phyloP scores from a whole-genome alignment of 169 alveolate species.

The Cryptosporidium baileyi region DNA sequence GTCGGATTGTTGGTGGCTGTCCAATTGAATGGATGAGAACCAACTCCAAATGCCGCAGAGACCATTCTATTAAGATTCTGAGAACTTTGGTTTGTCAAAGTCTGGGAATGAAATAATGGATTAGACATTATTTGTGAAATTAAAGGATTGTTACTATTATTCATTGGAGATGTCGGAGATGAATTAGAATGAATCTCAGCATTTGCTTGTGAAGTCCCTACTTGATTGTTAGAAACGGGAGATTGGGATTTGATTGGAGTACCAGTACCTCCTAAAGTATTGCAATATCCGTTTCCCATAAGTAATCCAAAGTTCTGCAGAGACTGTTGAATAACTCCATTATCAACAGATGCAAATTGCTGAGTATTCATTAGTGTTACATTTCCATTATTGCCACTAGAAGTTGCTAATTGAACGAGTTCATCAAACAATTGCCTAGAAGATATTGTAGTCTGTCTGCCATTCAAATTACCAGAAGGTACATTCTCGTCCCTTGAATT shows the following conservation, averaged over 20 bases:
- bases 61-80: background rate
- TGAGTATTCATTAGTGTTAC: background rate
- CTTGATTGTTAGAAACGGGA: slow-evolving; percentile 18
- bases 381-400: background rate
- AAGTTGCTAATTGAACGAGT: slow-evolving; percentile 30
- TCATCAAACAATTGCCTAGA: slow-evolving; percentile 46
- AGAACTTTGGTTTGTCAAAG: background rate
- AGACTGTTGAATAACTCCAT: slow-evolving; percentile 33
- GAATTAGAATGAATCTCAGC: background rate
- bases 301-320: slow-evolving; percentile 27
- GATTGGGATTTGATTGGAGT: slow-evolving; percentile 7
- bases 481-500: background rate
- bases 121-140: slow-evolving; percentile 28
- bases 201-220: background rate
- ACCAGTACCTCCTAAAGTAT: background rate
- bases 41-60: slow-evolving; percentile 31
- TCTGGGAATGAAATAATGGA: slow-evolving; percentile 4
- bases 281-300: slow-evolving; percentile 6
- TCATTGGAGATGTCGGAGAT: slow-evolving; percentile 19
- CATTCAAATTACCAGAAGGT: background rate
- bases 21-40: slow-evolving; percentile 9
- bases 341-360: slow-evolving; percentile 5
- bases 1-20: background rate
- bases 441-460: background rate
- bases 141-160: background rate